Conservation (phyloP, 1,139 yeast genomes). For the Suhomyces choctaworum region DNA sequence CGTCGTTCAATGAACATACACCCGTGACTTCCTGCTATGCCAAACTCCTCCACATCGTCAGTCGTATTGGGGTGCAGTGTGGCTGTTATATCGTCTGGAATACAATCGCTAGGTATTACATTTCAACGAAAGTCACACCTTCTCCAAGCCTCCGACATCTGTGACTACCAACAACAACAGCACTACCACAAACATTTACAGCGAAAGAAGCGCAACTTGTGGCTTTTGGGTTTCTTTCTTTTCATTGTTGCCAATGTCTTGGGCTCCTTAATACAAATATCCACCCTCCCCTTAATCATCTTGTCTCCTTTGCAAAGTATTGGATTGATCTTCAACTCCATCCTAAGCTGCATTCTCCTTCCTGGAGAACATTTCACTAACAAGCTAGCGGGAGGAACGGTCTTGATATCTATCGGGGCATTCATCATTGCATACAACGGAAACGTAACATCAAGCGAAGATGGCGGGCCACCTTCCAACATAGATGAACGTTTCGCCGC, state of each 20-base stretch:
- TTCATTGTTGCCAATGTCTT: constrained; percentile 74
- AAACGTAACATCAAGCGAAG: constrained; percentile 16
- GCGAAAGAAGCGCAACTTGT: constrained; percentile 57
- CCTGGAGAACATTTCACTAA: constrained; percentile 68
- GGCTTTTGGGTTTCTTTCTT: constrained; percentile 73
- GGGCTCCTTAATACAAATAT: constrained; percentile 81
- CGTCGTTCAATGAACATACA: too few relatives aligned
- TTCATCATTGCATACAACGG: constrained; percentile 79
- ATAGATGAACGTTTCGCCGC: constrained; percentile 28
- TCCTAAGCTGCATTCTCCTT: constrained; percentile 64
- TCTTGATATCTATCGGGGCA: constrained; percentile 72
- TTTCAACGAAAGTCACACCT: constrained; percentile 80
- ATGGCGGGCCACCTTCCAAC: constrained; percentile 25
- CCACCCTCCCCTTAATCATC: constrained; percentile 79
- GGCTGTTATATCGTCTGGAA: constrained; percentile 76
- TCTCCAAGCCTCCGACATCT: constrained; percentile 18
- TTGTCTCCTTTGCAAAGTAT: constrained; percentile 83
- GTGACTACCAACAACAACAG: constrained; percentile 17
- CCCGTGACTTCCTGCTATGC: constrained; percentile 1
- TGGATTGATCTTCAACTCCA: constrained; percentile 81
- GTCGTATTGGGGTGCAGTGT: constrained; percentile 65
- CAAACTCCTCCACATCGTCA: constrained; percentile 14
- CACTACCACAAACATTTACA: constrained; percentile 29
- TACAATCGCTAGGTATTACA: constrained; percentile 82
- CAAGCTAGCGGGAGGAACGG: constrained; percentile 62